Evolutionary conservation across 2,329 filamentous ascomycete genomes (phyloP).

Genomic region (Penicillium sp.): DNA sequence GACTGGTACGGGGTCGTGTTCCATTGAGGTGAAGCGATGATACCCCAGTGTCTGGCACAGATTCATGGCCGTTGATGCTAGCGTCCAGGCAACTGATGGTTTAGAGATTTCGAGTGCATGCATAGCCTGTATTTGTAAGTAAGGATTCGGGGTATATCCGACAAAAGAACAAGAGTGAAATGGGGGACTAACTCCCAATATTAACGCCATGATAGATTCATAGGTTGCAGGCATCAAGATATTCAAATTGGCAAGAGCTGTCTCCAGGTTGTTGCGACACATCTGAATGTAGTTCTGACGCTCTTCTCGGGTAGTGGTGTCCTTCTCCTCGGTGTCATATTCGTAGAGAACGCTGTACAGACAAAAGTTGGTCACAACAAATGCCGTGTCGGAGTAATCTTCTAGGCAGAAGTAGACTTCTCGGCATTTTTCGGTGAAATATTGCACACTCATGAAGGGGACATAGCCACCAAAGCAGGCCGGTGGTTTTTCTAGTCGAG

Average conservation of each 20-base stretch:
- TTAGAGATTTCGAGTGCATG: slow-evolving; percentile 56
- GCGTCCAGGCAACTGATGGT: slow-evolving; percentile 56
- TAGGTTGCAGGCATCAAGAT: slow-evolving; percentile 49
- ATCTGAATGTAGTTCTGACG: slow-evolving; percentile 26
- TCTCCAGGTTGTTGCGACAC: slow-evolving; percentile 41
- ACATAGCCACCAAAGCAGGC: slow-evolving; percentile 23
- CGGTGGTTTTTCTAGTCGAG: slow-evolving; percentile 16
- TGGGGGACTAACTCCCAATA: slow-evolving; percentile 46
- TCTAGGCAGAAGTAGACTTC: slow-evolving; percentile 39
- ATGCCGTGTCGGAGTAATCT: slow-evolving; percentile 34
- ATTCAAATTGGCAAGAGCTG: slow-evolving; percentile 42
- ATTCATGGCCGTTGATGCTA: slow-evolving; percentile 51
- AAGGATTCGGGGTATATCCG: background rate
- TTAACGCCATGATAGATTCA: slow-evolving; percentile 51
- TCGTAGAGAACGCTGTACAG: slow-evolving; percentile 35
- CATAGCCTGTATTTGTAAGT: slow-evolving; percentile 40
- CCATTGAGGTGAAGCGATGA: slow-evolving; percentile 36
- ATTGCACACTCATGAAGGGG: slow-evolving; percentile 28
- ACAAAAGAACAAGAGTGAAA: background rate
- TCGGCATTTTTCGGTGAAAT: slow-evolving; percentile 35
- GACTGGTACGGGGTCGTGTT: slow-evolving; percentile 16
- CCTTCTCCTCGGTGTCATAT: slow-evolving; percentile 16
- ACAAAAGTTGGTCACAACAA: slow-evolving; percentile 34
- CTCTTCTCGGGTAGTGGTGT: slow-evolving; percentile 18
- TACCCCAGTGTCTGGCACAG: slow-evolving; percentile 57